Base-by-base conservation (phyloP, 352 stramenopile species). In the Phytophthora uliginosa region DNA sequence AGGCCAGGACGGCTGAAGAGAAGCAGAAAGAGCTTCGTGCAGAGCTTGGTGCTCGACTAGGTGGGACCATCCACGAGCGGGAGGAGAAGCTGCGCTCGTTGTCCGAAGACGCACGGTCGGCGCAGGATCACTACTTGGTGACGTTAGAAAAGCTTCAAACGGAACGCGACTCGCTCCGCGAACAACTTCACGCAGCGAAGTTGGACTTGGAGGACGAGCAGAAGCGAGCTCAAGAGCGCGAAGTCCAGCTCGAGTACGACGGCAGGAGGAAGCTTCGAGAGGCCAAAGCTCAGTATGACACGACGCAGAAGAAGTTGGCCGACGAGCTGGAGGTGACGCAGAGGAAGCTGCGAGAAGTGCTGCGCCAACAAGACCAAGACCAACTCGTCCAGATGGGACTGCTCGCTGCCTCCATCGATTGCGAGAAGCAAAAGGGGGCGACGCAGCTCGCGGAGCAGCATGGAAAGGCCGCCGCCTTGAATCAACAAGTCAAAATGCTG, bases 401-500 rank as follows among this genome's bases (percentile, higher is more conserved):
- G 24, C 54, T 94, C 2, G 85, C 84, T 8, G 76, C 55, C 1
- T 71, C 73, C 0, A 71, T 94, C 9, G 79, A 90, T 22, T 63
- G 22, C 2, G 83, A 91, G 47, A 92, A 91, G 71, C 61, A 58
- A 5, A 79, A 77, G 4, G 66, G 71, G 15, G 70, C 75, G 1
- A 62, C 76, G 2, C 76, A 91, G 56, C 59, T 90, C 28, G 78
- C 76, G 2, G 62, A 82, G 3, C 74, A 79, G 9, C 73, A 91
- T 55, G 87, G 84, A 4, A 89, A 86, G 53, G 65, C 88, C 12
- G 82, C 85, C 13, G 87, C 75, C 0, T 59, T 92, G 9, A 78
- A 90, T 47, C 84, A 93, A 64, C 77, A 94, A 26, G 72, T 94
- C 10, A 94, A 93, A 62, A 86, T 94, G 83, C 69, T 94, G 13